Base-by-base conservation (phyloP, 2,329 filamentous ascomycete species). In the Ustulina deusta region DNA sequence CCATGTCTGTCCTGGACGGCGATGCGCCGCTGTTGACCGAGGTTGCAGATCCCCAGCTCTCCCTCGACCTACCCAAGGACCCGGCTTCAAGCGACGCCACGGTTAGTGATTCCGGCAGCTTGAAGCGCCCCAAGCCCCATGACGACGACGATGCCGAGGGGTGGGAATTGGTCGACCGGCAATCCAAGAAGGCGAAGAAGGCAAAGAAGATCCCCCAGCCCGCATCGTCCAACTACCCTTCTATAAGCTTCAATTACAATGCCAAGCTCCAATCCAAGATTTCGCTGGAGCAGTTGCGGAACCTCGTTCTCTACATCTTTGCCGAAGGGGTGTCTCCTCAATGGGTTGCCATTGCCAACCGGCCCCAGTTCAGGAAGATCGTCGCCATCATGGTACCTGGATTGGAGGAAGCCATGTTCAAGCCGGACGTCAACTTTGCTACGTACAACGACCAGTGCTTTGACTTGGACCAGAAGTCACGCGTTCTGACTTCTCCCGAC, bases 301-400 rank as follows among this genome's bases (percentile, higher is more conserved):
- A 86, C 69, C 80, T 92, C 49, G 83, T 90, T 29, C 82, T 90
- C 11, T 92, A 91, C 78, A 84, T 92, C 65, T 87, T 91, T 65
- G 88, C 90, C 69, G 89, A 92, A 75, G 89, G 89, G 13, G 76
- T 84, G 1, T 85, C 87, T 1, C 90, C 90, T 15, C 87, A 90
- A 73, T 92, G 90, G 87, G 83, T 91, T 51, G 84, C 86, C 51
- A 84, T 91, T 56, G 83, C 83, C 66, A 86, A 91, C 74, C 84
- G 90, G 52, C 85, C 87, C 6, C 84, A 89, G 66, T 89, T 92
- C 73, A 83, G 88, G 70, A 97, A 96, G 81, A 91, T 97, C 34
- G 94, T 98, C 34, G 88, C 93, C 46, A 83, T 99, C 72, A 95
- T 97, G 92, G 90, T 97, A 11, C 96, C 96, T 11, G 96, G 96